phyloP scores from a whole-genome alignment of 768 basidiomycete genomes.

The Pleurotus eryngii region DNA sequence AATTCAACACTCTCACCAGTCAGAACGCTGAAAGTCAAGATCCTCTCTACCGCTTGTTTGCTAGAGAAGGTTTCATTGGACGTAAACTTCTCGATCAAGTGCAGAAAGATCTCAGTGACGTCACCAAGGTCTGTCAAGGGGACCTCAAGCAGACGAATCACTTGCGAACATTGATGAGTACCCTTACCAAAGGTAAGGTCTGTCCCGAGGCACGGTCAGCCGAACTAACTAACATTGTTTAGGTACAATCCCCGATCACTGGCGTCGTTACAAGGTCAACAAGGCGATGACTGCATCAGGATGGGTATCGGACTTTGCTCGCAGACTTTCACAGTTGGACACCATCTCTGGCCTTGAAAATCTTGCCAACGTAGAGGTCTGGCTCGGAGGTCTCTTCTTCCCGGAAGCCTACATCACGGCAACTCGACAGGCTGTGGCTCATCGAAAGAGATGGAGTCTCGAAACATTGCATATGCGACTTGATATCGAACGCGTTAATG shows the following conservation, averaged over 20 bases:
- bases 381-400: constrained; percentile 94
- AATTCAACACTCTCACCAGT: constrained; percentile 60
- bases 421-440: constrained; percentile 93
- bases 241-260: constrained; percentile 88
- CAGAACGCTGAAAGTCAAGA: constrained; percentile 72
- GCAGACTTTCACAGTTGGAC: constrained; percentile 82
- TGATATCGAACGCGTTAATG: constrained; percentile 78
- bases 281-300: constrained; percentile 77
- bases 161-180: constrained; percentile 85
- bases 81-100: constrained; percentile 76
- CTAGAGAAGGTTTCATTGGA: constrained; percentile 82
- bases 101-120: constrained; percentile 74
- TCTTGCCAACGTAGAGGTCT: constrained; percentile 71
- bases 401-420: constrained; percentile 97
- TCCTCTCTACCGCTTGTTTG: constrained; percentile 86
- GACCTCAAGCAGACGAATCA: constrained; percentile 95
- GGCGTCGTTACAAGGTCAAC: constrained; percentile 87
- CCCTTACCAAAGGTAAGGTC: constrained; percentile 77
- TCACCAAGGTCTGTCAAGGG: constrained; percentile 83
- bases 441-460: constrained; percentile 87
- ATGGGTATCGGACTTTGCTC: constrained; percentile 81
- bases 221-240: constrained; percentile 10
- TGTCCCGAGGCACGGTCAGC: constrained; percentile 1
- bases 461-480: constrained; percentile 81
- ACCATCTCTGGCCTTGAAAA: constrained; percentile 61